Evolutionary conservation across 257 asterid genomes (phyloP).

Genomic region (Salvia splendens): DNA sequence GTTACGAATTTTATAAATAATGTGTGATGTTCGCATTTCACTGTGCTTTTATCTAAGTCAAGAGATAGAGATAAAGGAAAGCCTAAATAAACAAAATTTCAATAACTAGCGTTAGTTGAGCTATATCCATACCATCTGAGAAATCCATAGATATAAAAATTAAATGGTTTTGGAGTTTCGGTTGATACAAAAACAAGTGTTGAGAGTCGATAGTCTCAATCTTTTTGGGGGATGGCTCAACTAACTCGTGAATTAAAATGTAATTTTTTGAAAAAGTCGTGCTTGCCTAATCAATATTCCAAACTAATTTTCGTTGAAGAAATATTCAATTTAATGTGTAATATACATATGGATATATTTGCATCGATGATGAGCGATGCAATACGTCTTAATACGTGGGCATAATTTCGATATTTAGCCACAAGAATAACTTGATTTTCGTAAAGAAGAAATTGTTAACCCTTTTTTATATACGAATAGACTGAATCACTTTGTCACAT

Average conservation of each 20-base stretch:
- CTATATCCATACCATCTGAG: not conserved
- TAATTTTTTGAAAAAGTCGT: conserved; percentile 25
- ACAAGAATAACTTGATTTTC: not conserved
- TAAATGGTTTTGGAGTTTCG: not conserved
- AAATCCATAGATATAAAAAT: not conserved
- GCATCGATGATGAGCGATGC: not conserved
- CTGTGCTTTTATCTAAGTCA: not conserved
- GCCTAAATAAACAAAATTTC: not conserved
- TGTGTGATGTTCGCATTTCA: too few relatives aligned
- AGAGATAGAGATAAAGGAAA: not conserved
- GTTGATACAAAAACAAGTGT: conserved; percentile 6
- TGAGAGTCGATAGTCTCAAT: not conserved
- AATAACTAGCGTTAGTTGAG: conserved; percentile 10
- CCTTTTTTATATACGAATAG: too few relatives aligned
- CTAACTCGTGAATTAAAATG: conserved; percentile 11
- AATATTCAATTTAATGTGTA: not conserved
- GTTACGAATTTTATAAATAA: too few relatives aligned
- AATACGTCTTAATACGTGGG: not conserved
- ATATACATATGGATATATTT: not conserved
- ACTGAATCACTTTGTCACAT: too few relatives aligned
- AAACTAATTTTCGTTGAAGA: not conserved
- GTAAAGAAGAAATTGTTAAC: too few relatives aligned
- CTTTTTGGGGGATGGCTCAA: conserved; percentile 9
- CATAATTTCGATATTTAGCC: not conserved
- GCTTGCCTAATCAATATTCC: conserved; percentile 5